phyloP scores from a whole-genome alignment of 2,329 filamentous ascomycete genomes.

The Fusarium penzigii region DNA sequence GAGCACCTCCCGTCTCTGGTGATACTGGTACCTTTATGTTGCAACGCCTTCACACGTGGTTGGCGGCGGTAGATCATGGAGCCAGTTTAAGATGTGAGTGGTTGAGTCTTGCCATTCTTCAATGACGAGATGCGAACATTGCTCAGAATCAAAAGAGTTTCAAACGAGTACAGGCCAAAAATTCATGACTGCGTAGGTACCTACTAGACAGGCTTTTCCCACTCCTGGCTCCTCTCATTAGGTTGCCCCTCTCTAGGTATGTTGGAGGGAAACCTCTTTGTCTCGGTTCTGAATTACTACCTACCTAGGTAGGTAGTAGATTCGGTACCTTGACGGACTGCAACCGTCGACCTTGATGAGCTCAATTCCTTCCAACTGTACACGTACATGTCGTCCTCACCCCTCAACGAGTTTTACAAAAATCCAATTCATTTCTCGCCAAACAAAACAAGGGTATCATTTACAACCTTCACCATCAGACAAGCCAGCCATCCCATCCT shows the following conservation, averaged over 20 bases:
- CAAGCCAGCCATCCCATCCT: background rate
- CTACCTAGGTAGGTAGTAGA: no score
- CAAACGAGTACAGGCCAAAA: no score
- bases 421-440: background rate
- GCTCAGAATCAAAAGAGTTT: no score
- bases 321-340: no score
- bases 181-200: no score
- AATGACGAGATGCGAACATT: background rate
- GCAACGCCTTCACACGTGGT: conserved; percentile 9
- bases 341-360: no score
- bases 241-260: no score
- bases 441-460: conserved; percentile 18
- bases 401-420: background rate
- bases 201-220: no score
- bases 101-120: background rate
- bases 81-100: background rate
- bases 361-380: no score
- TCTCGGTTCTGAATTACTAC: no score
- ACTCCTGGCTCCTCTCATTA: no score
- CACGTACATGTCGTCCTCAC: background rate
- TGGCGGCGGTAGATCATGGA: background rate
- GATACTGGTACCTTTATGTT: background rate
- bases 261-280: no score
- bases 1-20: background rate
- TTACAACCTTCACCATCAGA: conserved; percentile 10